phyloP scores from a whole-genome alignment of 2,329 filamentous ascomycete genomes.

The Paramyrothecium sp. region DNA sequence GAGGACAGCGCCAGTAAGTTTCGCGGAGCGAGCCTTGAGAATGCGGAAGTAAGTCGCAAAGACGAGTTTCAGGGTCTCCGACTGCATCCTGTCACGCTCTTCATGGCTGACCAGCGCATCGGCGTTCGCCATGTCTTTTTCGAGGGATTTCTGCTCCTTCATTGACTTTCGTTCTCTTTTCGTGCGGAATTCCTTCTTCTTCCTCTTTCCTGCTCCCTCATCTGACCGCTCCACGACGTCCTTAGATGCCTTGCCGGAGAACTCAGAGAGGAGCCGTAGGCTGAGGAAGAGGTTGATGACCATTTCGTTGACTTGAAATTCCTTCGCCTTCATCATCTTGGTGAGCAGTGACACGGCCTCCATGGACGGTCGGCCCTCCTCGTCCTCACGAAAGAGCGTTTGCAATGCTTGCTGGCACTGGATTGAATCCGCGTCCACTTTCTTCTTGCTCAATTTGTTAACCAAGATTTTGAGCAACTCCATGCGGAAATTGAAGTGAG shows the following conservation, averaged over 20 bases:
- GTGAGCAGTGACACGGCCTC: constrained; percentile 82
- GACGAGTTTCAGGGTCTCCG: constrained; percentile 92
- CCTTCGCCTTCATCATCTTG: constrained; percentile 91
- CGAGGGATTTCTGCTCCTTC: constrained; percentile 82
- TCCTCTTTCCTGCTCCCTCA: constrained; percentile 48
- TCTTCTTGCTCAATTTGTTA: constrained; percentile 73
- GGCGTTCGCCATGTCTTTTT: constrained; percentile 91
- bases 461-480: constrained; percentile 88
- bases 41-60: constrained; percentile 96
- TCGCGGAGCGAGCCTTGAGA: constrained; percentile 75
- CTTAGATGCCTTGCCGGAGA: constrained; percentile 78
- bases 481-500: constrained; percentile 94
- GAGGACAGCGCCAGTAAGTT: constrained; percentile 94
- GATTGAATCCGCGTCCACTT: constrained; percentile 70
- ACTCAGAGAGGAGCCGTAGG: constrained; percentile 83
- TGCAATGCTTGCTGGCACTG: constrained; percentile 79
- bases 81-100: constrained; percentile 89
- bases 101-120: constrained; percentile 91
- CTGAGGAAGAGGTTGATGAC: constrained; percentile 90
- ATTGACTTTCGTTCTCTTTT: constrained; percentile 81
- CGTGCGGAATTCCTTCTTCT: constrained; percentile 82
- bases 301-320: constrained; percentile 80
- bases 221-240: constrained; percentile 63
- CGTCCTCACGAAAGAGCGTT: constrained; percentile 79
- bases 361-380: constrained; percentile 83